Percentiles rank a stretch among this genome's conserved stretches.
These are phyloP conservation scores for Alternaria triticina DNA, from an alignment of 2,329 filamentous ascomycete species.

Conservation along the genomic window DNA sequence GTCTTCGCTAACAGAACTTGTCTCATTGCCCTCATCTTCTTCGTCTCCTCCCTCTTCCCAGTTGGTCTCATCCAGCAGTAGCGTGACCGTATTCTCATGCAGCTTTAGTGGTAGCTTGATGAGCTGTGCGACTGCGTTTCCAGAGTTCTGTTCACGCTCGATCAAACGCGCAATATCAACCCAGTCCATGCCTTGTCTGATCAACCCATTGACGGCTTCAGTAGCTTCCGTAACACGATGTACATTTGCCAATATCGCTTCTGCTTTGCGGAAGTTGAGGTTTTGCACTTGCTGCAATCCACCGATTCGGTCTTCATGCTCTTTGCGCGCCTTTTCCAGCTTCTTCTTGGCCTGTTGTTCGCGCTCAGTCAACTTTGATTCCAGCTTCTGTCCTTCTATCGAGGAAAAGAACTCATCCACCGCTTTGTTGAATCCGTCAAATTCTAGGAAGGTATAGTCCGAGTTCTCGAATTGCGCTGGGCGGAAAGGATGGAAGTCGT, in stretches of 20 bases:
- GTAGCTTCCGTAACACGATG: conserved; percentile 92
- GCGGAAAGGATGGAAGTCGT: conserved; percentile 93
- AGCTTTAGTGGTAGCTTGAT: conserved; percentile 89
- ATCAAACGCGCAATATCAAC: conserved; percentile 87
- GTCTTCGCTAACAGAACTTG: conserved; percentile 70
- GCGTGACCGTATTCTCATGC: conserved; percentile 84
- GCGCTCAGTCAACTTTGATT: conserved; percentile 80
- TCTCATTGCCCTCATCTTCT: conserved; percentile 62
- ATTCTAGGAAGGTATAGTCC: conserved; percentile 72
- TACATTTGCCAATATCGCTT: conserved; percentile 87
- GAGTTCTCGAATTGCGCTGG: conserved; percentile 80
- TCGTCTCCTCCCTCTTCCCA: conserved; percentile 67
- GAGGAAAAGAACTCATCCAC: conserved; percentile 98
- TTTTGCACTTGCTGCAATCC: conserved; percentile 82
- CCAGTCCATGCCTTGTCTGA: conserved; percentile 97
- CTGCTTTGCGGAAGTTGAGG: conserved; percentile 84
- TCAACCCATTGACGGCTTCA: conserved; percentile 88
- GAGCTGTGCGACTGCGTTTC: conserved; percentile 84
- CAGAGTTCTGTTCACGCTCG: conserved; percentile 79
- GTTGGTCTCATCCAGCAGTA: conserved; percentile 76
- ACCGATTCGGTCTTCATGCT: conserved; percentile 85
- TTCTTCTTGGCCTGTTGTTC: conserved; percentile 83
- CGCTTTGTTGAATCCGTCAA: conserved; percentile 87
- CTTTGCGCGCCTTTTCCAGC: conserved; percentile 80
- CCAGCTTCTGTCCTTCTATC: conserved; percentile 89